These are phyloP conservation scores for Phytophthora lateralis DNA, from an alignment of 352 stramenopile genomes.

Conservation along the genomic window DNA sequence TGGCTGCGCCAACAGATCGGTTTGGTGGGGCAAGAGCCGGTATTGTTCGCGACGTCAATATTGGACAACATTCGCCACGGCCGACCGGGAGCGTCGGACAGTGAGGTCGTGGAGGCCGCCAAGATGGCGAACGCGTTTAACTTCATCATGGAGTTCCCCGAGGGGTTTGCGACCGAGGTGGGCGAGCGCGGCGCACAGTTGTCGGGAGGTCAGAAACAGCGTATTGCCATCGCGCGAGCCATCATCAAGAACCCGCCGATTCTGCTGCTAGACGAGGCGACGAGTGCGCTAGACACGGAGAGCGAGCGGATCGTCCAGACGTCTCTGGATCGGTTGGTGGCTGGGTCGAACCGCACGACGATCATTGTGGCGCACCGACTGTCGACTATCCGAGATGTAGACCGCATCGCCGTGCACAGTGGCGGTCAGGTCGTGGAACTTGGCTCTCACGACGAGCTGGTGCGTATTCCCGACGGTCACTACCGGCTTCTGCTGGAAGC, in stretches of 20 bases:
- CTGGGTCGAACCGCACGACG: constrained; percentile 71
- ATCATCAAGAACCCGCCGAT: constrained; percentile 90
- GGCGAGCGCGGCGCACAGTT: constrained; percentile 88
- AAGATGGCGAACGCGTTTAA: constrained; percentile 89
- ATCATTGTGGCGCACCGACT: constrained; percentile 95
- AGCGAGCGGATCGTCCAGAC: constrained; percentile 85
- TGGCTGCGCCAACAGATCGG: constrained; percentile 81
- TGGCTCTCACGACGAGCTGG: constrained; percentile 93
- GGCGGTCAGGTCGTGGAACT: constrained; percentile 92
- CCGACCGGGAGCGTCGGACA: constrained; percentile 23
- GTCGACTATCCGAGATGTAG: constrained; percentile 93
- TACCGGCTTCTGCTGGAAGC: constrained; percentile 54
- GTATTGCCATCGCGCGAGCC: constrained; percentile 93
- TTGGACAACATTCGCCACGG: constrained; percentile 85
- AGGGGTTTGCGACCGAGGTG: constrained; percentile 90
- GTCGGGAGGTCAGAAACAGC: constrained; percentile 93
- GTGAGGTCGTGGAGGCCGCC: constrained; percentile 71
- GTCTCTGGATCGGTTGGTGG: constrained; percentile 68
- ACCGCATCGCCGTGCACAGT: constrained; percentile 95
- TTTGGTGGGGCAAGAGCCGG: constrained; percentile 88
- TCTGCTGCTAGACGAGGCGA: constrained; percentile 92
- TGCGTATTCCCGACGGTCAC: constrained; percentile 53
- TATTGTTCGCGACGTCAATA: constrained; percentile 71
- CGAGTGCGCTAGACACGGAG: constrained; percentile 81
- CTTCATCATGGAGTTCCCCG: constrained; percentile 91